phyloP scores from a whole-genome alignment of 2,329 filamentous ascomycete genomes.

The Kalaharituber pfeilii region DNA sequence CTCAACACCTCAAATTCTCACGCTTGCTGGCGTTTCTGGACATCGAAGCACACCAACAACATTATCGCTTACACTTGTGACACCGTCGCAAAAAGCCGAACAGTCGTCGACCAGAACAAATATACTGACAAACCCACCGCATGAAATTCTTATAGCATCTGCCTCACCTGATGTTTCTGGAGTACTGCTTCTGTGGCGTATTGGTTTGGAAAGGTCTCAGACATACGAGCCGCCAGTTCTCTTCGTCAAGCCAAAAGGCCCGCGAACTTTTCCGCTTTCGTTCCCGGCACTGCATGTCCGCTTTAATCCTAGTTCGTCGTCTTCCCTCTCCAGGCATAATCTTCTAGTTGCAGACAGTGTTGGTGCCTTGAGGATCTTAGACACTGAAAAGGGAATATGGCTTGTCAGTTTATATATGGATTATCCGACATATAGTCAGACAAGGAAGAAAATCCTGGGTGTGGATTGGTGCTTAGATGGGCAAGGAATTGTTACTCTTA shows the following conservation, averaged over 20 bases:
- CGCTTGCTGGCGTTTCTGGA: slow-evolving; percentile 31
- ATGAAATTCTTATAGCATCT: slow-evolving; percentile 19
- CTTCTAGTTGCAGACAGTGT: slow-evolving; percentile 38
- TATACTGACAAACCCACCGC: slow-evolving; percentile 22
- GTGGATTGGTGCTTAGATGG: slow-evolving; percentile 34
- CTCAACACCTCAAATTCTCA: slow-evolving; percentile 30
- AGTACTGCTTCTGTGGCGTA: slow-evolving; percentile 29
- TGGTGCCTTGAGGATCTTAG: slow-evolving; percentile 41
- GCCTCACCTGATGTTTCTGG: slow-evolving; percentile 28
- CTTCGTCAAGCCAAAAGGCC: slow-evolving; percentile 14
- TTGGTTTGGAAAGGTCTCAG: slow-evolving; percentile 23
- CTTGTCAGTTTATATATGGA: slow-evolving; percentile 16
- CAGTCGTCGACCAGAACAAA: neutral
- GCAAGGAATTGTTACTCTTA: slow-evolving; percentile 31
- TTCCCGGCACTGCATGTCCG: slow-evolving; percentile 34
- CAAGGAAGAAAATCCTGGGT: slow-evolving; percentile 34
- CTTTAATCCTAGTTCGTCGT: slow-evolving; percentile 38
- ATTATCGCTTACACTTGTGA: slow-evolving; percentile 38
- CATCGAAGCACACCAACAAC: slow-evolving; percentile 36
- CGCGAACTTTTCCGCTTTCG: slow-evolving; percentile 27
- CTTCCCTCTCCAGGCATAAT: slow-evolving; percentile 33
- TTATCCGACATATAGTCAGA: slow-evolving; percentile 21
- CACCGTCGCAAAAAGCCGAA: slow-evolving; percentile 6
- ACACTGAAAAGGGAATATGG: slow-evolving; percentile 22
- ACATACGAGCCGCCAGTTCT: slow-evolving; percentile 18